Base-by-base conservation (phyloP, 164 flowering plant genomes). In the Euptelea pleiosperma region DNA sequence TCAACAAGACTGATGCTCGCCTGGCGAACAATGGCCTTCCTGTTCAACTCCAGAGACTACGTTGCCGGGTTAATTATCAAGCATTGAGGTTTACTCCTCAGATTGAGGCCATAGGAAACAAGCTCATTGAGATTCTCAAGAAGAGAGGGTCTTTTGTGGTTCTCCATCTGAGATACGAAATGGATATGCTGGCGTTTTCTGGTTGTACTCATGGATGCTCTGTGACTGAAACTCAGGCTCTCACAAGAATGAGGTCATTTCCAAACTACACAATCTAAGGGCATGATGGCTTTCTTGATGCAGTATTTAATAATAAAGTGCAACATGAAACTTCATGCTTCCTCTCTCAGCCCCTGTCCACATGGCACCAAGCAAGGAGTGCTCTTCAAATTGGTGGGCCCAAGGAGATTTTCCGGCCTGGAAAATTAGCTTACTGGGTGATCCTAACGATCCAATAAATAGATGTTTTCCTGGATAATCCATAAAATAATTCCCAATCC, bases 171-270 rank as follows among this genome's bases (percentile, higher is more conserved):
- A 73, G 96, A 72, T 86, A 86, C 54, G 96, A 89, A 79, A 89
- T 89, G 96, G 93, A 86, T 68, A 89, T 86, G 93, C 68, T 89
- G 60, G 87, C 95, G 29, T 87, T 87, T 73, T 89, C 91, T 31
- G 96, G 96, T 52, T 89, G 96, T 57, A 84, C 90, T 10, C 87
- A 69, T 58, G 91, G 96, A 46, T 86, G 93, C 71, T 70, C 79
- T 11, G 58, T 29, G 19, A 57, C 69, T 59, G 96, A 86, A 67
- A 77, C 84, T 15, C 77, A 82, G 57, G 89, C 84, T 65, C 84
- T 89, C 43, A 86, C 78, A 58, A 65, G 64, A 30, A 61, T 82
- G 78, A 84, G 96, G 96, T 86, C 57, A 43, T 67, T 67, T 63
- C 39, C 29, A 25, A 51, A 21, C 65, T 41, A 29, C 40, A 22